Percentiles rank a stretch among this genome's conserved stretches.
These are phyloP conservation scores for Prillingera fragicola DNA, from an alignment of 1,284 basidiomycete genomes.

Conservation along the genomic window DNA sequence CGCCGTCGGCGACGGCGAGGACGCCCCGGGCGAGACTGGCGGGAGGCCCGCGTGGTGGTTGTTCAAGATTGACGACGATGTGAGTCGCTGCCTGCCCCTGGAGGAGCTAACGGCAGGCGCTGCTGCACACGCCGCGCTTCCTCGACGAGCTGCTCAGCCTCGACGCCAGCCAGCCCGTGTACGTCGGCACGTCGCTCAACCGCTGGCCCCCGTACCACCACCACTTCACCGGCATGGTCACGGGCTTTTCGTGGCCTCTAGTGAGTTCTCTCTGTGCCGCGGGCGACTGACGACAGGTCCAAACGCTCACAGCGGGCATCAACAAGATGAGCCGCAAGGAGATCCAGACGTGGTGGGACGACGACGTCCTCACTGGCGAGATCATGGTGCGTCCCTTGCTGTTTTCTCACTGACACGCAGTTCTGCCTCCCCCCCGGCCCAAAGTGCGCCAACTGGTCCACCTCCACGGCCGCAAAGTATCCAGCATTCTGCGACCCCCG, in stretches of 20 bases:
- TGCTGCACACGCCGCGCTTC: conserved; percentile 20
- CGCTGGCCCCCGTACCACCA: conserved; percentile 22
- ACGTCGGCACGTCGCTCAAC: conserved; percentile 23
- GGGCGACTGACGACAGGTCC: conserved; percentile 9
- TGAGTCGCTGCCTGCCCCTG: conserved; percentile 8
- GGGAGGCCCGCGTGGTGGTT: conserved; percentile 13
- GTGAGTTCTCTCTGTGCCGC: conserved; percentile 6
- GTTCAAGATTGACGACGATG: conserved; percentile 28
- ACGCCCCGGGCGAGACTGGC: too few relatives aligned
- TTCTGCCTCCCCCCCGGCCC: conserved; percentile 21
- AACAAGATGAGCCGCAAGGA: conserved; percentile 17
- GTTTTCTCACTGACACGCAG: conserved; percentile 2
- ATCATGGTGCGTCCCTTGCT: conserved; percentile 20
- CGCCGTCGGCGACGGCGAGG: conserved; percentile 7
- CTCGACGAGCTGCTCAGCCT: conserved; percentile 17
- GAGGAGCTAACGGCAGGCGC: conserved; percentile 8
- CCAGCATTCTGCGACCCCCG: conserved; percentile 18
- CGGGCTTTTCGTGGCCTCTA: conserved; percentile 18
- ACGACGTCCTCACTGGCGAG: conserved; percentile 29
- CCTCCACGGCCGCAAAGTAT: background rate
- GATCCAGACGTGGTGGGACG: conserved; percentile 20
- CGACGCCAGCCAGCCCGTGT: conserved; percentile 14
- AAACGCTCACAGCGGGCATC: conserved; percentile 22
- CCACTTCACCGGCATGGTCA: conserved; percentile 26
- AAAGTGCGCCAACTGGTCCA: conserved; percentile 6